phyloP scores from a whole-genome alignment of 768 basidiomycete genomes.

The Cubamyces lactineus region DNA sequence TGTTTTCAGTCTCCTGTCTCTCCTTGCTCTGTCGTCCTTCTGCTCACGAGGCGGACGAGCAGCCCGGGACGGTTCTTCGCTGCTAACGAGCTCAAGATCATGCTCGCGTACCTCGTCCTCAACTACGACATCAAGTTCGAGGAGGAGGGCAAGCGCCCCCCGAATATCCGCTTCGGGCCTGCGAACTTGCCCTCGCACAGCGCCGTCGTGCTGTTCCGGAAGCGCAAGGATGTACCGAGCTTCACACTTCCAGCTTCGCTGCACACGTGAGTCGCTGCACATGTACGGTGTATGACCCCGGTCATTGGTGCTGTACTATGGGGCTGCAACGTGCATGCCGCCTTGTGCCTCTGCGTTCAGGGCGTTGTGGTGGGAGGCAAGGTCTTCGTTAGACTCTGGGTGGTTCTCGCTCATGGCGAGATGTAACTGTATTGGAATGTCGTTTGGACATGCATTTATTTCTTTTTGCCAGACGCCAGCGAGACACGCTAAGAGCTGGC shows the following conservation, averaged over 20 bases:
- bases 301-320: not conserved
- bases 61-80: constrained; percentile 35
- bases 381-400: no score
- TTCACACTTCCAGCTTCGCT: no score
- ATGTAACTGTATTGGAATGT: no score
- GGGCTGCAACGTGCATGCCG: no score
- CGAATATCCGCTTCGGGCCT: constrained; percentile 23
- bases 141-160: constrained; percentile 32
- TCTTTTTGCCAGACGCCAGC: no score
- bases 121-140: constrained; percentile 39
- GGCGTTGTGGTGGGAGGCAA: no score
- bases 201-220: constrained; percentile 38
- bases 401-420: no score
- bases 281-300: not conserved
- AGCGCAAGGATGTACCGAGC: constrained; percentile 28
- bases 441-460: no score
- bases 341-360: no score
- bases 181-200: constrained; percentile 26
- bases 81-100: constrained; percentile 36
- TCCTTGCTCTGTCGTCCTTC: not conserved
- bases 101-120: constrained; percentile 37
- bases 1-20: constrained; percentile 15
- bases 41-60: not conserved
- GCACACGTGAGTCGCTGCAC: not conserved
- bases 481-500: no score